Evolutionary conservation across 2,329 filamentous ascomycete genomes (phyloP), one percentile per base, ranked within the genome.

Genomic region (Aspergillus ochraceoroseus): DNA sequence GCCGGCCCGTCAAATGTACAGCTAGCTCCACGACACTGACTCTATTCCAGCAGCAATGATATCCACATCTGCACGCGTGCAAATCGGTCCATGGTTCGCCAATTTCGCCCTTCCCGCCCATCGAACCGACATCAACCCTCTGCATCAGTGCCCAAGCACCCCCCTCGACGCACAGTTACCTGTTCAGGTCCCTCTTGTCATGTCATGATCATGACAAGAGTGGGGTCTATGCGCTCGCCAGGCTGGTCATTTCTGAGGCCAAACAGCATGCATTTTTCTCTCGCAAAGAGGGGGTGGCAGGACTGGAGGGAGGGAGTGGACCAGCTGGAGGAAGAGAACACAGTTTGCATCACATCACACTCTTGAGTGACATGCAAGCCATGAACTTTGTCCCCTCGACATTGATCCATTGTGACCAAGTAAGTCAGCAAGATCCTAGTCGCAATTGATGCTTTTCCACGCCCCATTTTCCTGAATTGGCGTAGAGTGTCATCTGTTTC

Each of bases 1-100:
- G 39, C 46, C 53, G 52, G 52, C 42, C 51, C 53, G 53, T 56
- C 46, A 44, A 49, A 35, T 47, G 38, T 54, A 41, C 50, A 43
- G 44, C 43, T 47, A 49, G 51, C 49, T 49, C 49, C 49, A 51
- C 46, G 47, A 33, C 32, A 35, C 47, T 44, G 38, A 19, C 44
- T 26, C 38, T 46, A 34, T 13, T 43, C 32, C 34, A 22, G 28
- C 31, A 39, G 25, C 36, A 38, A 14, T 29, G 37, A 39, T 48
- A 52, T 54, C 48, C 48, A 53, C 48, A 36, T 41, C 46, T 51
- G 50, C 49, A 51, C 20, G 43, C 43, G 36, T 43, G 48, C 48
- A 34, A 51, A 48, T 51, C 36, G 32, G 46, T 47, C 47, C 35
- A 47, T 40, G 40, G 38, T 30, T 25, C 32, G 37, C 33, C 33